Base-by-base conservation (phyloP, 1,139 yeast species). In the Kluyveromyces marxianus region DNA sequence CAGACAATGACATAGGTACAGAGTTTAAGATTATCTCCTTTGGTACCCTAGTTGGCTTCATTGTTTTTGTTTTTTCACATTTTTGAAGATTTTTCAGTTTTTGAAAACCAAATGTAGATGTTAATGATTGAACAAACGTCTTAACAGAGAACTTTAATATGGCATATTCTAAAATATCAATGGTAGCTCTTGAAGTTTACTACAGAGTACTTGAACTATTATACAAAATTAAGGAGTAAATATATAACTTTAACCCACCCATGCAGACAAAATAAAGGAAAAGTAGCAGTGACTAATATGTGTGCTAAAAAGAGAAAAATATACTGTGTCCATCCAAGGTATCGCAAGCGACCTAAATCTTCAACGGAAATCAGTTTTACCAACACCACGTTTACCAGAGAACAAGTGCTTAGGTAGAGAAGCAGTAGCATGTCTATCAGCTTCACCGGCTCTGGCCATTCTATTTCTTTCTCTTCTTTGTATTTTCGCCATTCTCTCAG, bases 381-480 rank as follows among this genome's bases (percentile, higher is more conserved):
- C 96, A 65, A 79, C 80, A 74, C 96, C 92, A 73, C 97, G 82
- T 77, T 94, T 92, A 71, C 99, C 99, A 62, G 90, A 73, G 74
- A 83, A 86, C 76, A 92, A 76, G 72, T 92, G 98, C 74, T 89
- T 90, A 53, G 97, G 96, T 71, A 88, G 69, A 54, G 86, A 72
- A 48, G 87, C 92, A 50, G 90, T 79, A 49, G 81, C 74, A 66
- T 88, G 96, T 70, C 97, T 83, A 70, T 92, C 99, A 62, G 87
- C 86, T 72, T 94, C 98, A 73, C 97, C 97, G 56, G 80, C 86
- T 70, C 96, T 82, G 38, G 97, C 96, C 64, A 75, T 71, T 72
- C 92, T 83, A 71, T 90, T 88, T 73, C 97, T 81, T 63, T 86
- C 95, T 71, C 96, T 81, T 77, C 96, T 89, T 67, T 86, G 92